A percentile compares a stretch with the other conserved stretches of the same genome.
Evolutionary conservation across 345 rosid genomes (phyloP).

Genomic region (Populus simonii): DNA sequence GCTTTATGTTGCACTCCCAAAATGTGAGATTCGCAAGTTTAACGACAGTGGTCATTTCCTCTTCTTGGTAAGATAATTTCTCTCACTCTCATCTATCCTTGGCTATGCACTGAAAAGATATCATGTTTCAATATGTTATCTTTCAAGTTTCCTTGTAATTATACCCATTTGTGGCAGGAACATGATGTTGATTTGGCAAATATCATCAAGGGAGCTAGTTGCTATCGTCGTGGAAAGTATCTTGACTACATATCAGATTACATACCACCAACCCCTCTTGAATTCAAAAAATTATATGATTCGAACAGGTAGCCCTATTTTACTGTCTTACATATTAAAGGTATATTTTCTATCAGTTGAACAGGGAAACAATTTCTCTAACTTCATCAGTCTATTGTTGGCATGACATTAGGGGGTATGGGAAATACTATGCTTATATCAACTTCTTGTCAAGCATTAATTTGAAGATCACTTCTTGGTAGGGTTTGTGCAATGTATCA

Average conservation of each 20-base stretch:
- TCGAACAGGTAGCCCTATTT: conserved; percentile 32
- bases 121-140: not conserved
- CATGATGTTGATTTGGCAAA: conserved; percentile 40
- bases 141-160: not conserved
- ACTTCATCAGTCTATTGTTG: not conserved
- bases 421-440: no score
- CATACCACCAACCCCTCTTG: conserved; percentile 47
- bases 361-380: not conserved
- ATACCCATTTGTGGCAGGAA: conserved; percentile 41
- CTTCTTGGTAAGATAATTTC: conserved; percentile 57
- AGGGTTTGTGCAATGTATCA: no score
- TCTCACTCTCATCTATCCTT: conserved; percentile 10
- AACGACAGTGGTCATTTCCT: conserved; percentile 63
- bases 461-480: no score
- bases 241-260: conserved; percentile 45
- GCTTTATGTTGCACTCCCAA: conserved; percentile 41
- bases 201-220: conserved; percentile 39
- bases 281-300: conserved; percentile 37
- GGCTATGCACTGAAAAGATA: not conserved
- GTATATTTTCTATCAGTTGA: not conserved
- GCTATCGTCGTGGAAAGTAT: conserved; percentile 53
- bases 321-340: not conserved
- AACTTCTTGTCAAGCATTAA: not conserved
- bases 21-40: conserved; percentile 56
- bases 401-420: not conserved